These are phyloP conservation scores for Carex parvula DNA, from an alignment of 176 grass and related monocot genomes.

Conservation along the genomic window DNA sequence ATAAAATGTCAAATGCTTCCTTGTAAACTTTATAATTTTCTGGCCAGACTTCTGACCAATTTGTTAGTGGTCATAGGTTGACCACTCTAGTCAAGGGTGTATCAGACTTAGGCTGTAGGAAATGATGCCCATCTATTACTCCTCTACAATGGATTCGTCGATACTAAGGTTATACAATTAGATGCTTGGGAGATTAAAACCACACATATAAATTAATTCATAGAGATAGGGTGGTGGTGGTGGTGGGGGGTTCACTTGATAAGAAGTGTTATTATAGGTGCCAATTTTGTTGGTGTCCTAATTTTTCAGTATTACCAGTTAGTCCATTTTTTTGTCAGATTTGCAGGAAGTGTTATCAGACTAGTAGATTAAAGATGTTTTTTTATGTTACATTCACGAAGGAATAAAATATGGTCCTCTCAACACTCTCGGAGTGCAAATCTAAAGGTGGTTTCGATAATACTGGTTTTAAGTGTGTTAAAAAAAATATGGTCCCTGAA, in stretches of 20 bases:
- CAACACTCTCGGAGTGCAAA: too few relatives aligned
- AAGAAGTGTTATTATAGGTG: neutral
- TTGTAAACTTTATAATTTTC: neutral
- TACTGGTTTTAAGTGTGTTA: too few relatives aligned
- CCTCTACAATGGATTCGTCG: conserved; percentile 51
- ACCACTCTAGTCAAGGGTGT: too few relatives aligned
- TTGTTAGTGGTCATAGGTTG: too few relatives aligned
- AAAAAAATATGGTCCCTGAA: too few relatives aligned
- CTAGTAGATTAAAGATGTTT: neutral
- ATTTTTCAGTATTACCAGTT: neutral
- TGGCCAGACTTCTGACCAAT: too few relatives aligned
- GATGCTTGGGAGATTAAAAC: conserved; percentile 58
- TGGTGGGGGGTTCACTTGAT: too few relatives aligned
- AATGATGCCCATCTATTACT: conserved; percentile 37
- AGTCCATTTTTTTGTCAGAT: neutral
- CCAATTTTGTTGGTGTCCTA: neutral
- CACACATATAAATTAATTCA: conserved; percentile 30
- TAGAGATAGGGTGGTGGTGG: too few relatives aligned
- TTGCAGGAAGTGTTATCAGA: neutral
- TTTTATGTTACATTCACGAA: too few relatives aligned
- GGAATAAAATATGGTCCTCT: neutral
- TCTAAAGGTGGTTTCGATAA: too few relatives aligned
- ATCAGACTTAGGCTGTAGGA: too few relatives aligned
- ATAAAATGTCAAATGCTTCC: neutral
- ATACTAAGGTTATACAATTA: conserved; percentile 29